Percentiles rank a stretch among this genome's conserved stretches.
These are phyloP conservation scores for Pseudogymnoascus sp. DNA, from an alignment of 2,329 filamentous ascomycete genomes.

Conservation along the genomic window DNA sequence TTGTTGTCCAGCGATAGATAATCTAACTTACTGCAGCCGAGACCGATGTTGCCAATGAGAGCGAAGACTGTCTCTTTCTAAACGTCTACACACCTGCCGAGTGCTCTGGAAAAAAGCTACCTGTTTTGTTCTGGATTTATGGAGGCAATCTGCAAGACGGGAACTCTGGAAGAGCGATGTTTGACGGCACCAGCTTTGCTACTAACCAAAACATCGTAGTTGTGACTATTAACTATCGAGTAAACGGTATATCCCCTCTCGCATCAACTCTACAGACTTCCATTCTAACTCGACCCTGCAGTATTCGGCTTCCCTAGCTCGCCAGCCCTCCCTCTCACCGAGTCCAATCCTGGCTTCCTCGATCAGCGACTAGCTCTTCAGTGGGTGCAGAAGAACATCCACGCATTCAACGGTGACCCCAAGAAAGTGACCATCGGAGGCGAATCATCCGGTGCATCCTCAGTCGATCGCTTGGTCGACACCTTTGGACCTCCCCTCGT, in stretches of 20 bases:
- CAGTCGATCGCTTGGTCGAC: constrained; percentile 5
- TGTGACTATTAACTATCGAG: constrained; percentile 20
- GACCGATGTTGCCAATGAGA: neutral
- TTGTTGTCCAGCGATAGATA: neutral
- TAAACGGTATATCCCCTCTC: constrained; percentile 10
- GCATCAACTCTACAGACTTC: neutral
- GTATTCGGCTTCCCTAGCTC: constrained; percentile 46
- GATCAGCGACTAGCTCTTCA: constrained; percentile 47
- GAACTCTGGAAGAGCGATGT: constrained; percentile 5
- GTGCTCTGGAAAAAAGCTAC: neutral
- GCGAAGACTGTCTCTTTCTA: constrained; percentile 15
- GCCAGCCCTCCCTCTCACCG: constrained; percentile 36
- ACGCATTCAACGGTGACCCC: constrained; percentile 47
- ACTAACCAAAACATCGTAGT: constrained; percentile 18
- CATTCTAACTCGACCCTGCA: constrained; percentile 16
- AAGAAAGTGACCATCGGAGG: constrained; percentile 49
- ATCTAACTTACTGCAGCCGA: neutral
- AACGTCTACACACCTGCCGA: constrained; percentile 12
- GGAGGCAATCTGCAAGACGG: constrained; percentile 16
- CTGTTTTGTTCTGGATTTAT: constrained; percentile 16
- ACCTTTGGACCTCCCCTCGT: neutral
- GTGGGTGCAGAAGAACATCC: constrained; percentile 49
- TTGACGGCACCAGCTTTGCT: constrained; percentile 20
- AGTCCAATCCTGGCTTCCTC: constrained; percentile 45
- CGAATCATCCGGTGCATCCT: constrained; percentile 46